Conservation (phyloP, 805 yeast genomes). For the Suhomyces sp. region DNA sequence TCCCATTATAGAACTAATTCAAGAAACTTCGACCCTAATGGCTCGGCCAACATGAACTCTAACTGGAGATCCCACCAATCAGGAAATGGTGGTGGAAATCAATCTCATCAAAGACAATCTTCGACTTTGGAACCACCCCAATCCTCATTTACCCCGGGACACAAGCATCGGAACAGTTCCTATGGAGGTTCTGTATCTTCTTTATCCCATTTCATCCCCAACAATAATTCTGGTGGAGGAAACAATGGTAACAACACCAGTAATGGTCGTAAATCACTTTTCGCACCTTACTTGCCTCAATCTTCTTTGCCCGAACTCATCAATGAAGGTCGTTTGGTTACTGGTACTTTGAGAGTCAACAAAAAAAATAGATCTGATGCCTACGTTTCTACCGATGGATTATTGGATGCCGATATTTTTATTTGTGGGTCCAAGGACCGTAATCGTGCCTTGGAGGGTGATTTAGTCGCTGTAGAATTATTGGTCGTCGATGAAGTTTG, state of each 20-base stretch:
- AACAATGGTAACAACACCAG: conserved; percentile 31
- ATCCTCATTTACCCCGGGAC: conserved; percentile 67
- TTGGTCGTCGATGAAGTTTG: conserved; percentile 96
- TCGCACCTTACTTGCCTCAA: conserved; percentile 96
- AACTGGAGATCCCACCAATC: conserved; percentile 67
- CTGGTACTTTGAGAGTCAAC: conserved; percentile 91
- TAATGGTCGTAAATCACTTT: conserved; percentile 69
- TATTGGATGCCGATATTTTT: conserved; percentile 93
- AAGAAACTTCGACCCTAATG: conserved; percentile 38
- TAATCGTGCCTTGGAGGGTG: conserved; percentile 96
- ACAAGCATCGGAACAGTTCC: conserved; percentile 67
- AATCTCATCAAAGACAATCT: conserved; percentile 21
- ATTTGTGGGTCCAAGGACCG: conserved; percentile 98
- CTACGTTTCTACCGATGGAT: conserved; percentile 95
- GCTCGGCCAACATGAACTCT: conserved; percentile 42
- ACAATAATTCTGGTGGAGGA: conserved; percentile 13
- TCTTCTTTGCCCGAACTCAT: conserved; percentile 86
- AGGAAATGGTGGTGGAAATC: conserved; percentile 20
- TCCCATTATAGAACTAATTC: conserved; percentile 42
- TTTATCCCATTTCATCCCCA: conserved; percentile 38
- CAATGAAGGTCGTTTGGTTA: conserved; percentile 85
- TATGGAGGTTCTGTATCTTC: conserved; percentile 61
- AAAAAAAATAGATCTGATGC: conserved; percentile 97
- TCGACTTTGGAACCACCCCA: conserved; percentile 39
- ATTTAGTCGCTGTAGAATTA: conserved; percentile 91